Conservation (phyloP, 768 basidiomycete species). For the Leccinum boreale region DNA sequence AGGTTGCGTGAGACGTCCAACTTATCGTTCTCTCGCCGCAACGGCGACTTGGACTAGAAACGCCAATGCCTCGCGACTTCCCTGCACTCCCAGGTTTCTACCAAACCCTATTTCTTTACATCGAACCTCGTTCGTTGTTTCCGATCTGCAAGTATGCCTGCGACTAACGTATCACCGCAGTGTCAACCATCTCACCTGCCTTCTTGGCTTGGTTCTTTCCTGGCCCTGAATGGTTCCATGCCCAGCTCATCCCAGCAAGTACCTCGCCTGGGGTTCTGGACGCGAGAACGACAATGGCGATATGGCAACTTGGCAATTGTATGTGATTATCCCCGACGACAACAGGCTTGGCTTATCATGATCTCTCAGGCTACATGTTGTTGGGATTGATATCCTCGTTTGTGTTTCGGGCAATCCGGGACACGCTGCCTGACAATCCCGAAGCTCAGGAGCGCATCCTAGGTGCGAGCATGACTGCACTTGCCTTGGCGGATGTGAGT, state of each 20-base stretch:
- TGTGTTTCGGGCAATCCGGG: constrained; percentile 64
- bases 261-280: constrained; percentile 36
- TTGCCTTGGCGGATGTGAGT: constrained; percentile 71
- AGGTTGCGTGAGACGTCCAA: neutral
- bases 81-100: constrained; percentile 63
- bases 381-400: constrained; percentile 63
- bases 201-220: constrained; percentile 54
- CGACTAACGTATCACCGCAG: constrained; percentile 30
- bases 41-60: neutral
- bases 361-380: constrained; percentile 53
- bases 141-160: neutral
- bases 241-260: constrained; percentile 54
- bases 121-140: constrained; percentile 53
- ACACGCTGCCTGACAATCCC: constrained; percentile 53
- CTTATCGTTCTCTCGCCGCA: neutral
- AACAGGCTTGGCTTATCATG: neutral
- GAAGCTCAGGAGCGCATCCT: constrained; percentile 66
- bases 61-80: constrained; percentile 34
- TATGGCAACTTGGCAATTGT: constrained; percentile 72
- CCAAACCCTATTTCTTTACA: constrained; percentile 56
- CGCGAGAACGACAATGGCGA: constrained; percentile 52
- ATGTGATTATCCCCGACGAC: constrained; percentile 10
- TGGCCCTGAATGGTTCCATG: constrained; percentile 65
- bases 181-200: constrained; percentile 49
- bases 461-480: constrained; percentile 56